Evolutionary conservation across 768 basidiomycete species (phyloP).

Genomic region (Serendipita vermifera): DNA sequence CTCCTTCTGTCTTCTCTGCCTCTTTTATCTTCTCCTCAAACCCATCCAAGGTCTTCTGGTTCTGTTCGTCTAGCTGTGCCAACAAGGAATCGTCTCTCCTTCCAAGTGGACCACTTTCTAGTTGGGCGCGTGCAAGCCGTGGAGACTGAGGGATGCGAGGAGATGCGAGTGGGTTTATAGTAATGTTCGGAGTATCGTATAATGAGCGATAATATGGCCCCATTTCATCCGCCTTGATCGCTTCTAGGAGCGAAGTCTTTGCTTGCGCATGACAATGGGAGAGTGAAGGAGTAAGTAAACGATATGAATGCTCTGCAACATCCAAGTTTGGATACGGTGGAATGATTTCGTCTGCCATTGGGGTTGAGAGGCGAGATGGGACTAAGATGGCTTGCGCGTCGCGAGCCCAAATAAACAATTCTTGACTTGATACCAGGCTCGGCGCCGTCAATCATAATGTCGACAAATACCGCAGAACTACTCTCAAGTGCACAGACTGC

Average conservation of each 20-base stretch:
- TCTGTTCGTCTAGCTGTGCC: slow-evolving; percentile 49
- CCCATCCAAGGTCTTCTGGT: slow-evolving; percentile 55
- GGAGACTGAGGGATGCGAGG: slow-evolving; percentile 10
- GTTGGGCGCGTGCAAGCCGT: slow-evolving; percentile 12
- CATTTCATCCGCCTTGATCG: slow-evolving; percentile 69
- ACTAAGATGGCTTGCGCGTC: slow-evolving; percentile 14
- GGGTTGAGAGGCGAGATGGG: background rate
- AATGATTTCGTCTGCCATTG: slow-evolving; percentile 74
- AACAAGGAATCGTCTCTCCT: slow-evolving; percentile 42
- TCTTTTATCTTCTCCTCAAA: slow-evolving; percentile 71
- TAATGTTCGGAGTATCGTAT: background rate
- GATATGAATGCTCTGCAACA: slow-evolving; percentile 68
- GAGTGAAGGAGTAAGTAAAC: slow-evolving; percentile 49
- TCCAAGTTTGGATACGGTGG: slow-evolving; percentile 78
- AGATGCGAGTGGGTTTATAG: slow-evolving; percentile 7
- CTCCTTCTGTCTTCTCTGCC: slow-evolving; percentile 82
- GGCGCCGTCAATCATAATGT: background rate
- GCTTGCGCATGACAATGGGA: slow-evolving; percentile 55
- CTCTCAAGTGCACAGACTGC: slow-evolving; percentile 45
- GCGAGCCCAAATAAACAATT: slow-evolving; percentile 6
- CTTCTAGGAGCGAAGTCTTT: slow-evolving; percentile 48
- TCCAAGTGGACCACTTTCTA: slow-evolving; percentile 23
- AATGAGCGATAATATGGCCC: slow-evolving; percentile 54
- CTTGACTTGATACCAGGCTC: too few species aligned
- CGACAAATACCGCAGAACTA: slow-evolving; percentile 22